Conservation (phyloP, 176 grass and related monocot genomes). For the Olyra latifolia region DNA sequence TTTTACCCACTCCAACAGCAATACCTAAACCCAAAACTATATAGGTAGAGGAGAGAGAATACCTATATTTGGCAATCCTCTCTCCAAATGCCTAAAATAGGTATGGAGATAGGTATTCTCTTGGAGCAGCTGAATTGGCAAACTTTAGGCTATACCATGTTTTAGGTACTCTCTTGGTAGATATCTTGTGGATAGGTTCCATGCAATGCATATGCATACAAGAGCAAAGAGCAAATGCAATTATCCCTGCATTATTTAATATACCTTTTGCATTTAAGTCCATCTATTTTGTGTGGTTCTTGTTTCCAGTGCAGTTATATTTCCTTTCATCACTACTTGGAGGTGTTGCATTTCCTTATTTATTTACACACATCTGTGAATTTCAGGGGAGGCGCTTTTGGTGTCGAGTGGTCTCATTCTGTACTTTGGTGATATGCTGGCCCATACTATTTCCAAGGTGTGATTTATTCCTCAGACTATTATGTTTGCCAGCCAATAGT, state of each 20-base stretch:
- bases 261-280: background rate
- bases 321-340: background rate
- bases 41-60: too few species aligned
- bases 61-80: too few species aligned
- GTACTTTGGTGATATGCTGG: constrained; percentile 85
- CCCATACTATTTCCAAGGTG: constrained; percentile 74
- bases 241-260: background rate
- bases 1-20: too few species aligned
- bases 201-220: constrained; percentile 11
- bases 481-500: background rate
- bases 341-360: background rate
- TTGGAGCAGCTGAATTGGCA: too few species aligned
- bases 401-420: constrained; percentile 77
- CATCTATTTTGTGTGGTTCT: background rate
- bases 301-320: constrained; percentile 19
- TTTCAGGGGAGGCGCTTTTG: constrained; percentile 83
- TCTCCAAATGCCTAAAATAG: too few species aligned
- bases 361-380: constrained; percentile 31
- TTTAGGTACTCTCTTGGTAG: too few species aligned
- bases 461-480: constrained; percentile 16
- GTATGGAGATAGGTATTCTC: too few species aligned
- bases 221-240: constrained; percentile 12
- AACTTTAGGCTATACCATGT: too few species aligned
- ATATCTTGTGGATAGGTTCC: background rate
- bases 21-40: too few species aligned